phyloP scores from a whole-genome alignment of 108 stramenopile genomes.

The Hondaea fermentalgiana region DNA sequence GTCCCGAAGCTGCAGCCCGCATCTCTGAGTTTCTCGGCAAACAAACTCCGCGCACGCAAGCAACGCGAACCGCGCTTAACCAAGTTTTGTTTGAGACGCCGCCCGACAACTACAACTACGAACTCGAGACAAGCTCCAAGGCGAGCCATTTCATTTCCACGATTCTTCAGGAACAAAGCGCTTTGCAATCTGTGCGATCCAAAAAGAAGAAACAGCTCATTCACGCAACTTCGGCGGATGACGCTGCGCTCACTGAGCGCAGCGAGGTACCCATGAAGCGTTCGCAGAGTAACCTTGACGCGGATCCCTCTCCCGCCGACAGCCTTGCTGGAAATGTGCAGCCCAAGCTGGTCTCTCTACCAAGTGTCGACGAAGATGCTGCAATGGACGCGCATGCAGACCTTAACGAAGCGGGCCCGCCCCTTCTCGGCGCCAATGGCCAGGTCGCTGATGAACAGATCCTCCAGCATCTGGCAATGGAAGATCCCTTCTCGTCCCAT shows the following conservation, averaged over 20 bases:
- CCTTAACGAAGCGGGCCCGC: too few species aligned
- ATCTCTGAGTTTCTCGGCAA: not conserved
- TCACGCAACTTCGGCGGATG: not conserved
- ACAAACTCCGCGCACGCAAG: not conserved
- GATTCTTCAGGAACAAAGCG: not conserved
- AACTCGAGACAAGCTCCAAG: conserved; percentile 13
- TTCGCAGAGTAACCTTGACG: not conserved
- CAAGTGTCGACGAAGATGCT: not conserved
- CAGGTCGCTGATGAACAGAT: too few species aligned
- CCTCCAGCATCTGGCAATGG: not conserved
- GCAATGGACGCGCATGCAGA: not conserved
- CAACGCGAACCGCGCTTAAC: not conserved
- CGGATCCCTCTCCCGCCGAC: too few species aligned
- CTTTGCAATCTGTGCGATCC: not conserved
- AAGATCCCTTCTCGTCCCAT: not conserved
- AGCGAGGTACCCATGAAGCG: not conserved
- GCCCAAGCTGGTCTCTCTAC: not conserved
- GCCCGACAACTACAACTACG: conserved; percentile 14
- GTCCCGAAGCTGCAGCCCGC: not conserved
- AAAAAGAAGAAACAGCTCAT: not conserved
- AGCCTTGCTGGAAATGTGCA: not conserved
- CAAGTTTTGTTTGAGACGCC: conserved; percentile 3
- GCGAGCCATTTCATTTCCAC: not conserved
- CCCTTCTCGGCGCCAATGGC: too few species aligned
- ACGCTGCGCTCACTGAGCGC: not conserved